phyloP scores from a whole-genome alignment of 176 grass and related monocot genomes.

The Oropetium thomaeum region DNA sequence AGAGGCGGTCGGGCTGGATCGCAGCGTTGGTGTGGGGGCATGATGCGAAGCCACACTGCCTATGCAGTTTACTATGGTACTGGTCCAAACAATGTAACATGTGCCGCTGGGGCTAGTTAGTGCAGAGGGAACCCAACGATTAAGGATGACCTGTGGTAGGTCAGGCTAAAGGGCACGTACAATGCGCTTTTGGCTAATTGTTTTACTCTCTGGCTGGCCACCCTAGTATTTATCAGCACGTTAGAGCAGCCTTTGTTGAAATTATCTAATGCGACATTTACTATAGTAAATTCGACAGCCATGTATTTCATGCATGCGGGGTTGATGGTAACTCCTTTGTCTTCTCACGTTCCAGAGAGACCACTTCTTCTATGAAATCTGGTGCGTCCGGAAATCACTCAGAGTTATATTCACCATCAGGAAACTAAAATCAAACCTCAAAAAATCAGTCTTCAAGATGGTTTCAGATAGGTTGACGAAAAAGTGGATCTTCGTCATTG shows the following conservation, averaged over 20 bases:
- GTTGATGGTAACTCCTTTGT: no score
- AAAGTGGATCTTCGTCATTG: no score
- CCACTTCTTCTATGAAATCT: no score
- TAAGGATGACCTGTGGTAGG: slow-evolving; percentile 20
- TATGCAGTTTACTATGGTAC: not conserved
- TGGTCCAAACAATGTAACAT: slow-evolving; percentile 24
- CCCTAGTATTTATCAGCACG: not conserved
- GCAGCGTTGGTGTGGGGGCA: not conserved
- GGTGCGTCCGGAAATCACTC: no score
- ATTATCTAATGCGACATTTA: no score
- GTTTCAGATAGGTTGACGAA: no score
- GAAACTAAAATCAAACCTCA: no score
- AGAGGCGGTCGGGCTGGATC: not conserved
- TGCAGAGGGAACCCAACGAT: not conserved
- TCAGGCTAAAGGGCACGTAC: not conserved
- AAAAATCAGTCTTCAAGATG: no score
- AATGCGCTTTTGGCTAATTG: not conserved
- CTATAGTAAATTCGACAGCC: not conserved
- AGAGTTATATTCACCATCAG: no score
- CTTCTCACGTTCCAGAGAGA: no score
- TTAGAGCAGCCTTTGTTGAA: not conserved
- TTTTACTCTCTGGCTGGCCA: not conserved
- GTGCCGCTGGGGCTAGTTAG: not conserved
- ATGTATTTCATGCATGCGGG: no score
- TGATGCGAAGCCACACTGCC: not conserved